Conservation (phyloP, 108 stramenopile genomes). For the Nitzschia sp. region DNA sequence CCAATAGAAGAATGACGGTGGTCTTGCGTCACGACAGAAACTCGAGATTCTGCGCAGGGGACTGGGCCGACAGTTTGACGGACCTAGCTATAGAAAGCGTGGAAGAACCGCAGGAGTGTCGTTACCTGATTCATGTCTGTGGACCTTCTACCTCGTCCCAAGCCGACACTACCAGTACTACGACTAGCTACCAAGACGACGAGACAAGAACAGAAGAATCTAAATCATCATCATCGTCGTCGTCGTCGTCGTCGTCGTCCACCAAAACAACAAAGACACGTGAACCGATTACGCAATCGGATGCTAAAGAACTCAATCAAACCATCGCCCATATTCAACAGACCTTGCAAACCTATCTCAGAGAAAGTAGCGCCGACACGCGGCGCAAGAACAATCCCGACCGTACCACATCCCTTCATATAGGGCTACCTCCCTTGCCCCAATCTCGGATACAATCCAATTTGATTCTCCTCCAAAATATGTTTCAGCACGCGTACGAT, state of each 20-base stretch:
- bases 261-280: neutral
- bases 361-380: slow-evolving; percentile 14
- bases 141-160: neutral
- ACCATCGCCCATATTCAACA: slow-evolving; percentile 11
- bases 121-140: slow-evolving; percentile 37
- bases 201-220: neutral
- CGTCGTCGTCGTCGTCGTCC: no score
- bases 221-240: no score
- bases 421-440: slow-evolving; percentile 54
- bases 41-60: slow-evolving; percentile 4
- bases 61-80: neutral
- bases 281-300: slow-evolving; percentile 4
- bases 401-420: slow-evolving; percentile 23
- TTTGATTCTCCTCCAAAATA: slow-evolving; percentile 48
- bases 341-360: slow-evolving; percentile 16
- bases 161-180: no score
- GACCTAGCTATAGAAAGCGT: slow-evolving; percentile 19
- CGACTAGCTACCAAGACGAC: neutral
- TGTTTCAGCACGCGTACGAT: slow-evolving; percentile 90
- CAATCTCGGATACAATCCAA: slow-evolving; percentile 54
- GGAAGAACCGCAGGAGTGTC: slow-evolving; percentile 23
- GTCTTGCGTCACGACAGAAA: slow-evolving; percentile 16
- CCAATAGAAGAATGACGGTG: slow-evolving; percentile 8
- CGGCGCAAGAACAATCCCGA: slow-evolving; percentile 12
- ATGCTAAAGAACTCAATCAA: slow-evolving; percentile 8